Base-by-base conservation (phyloP, 1,284 basidiomycete species). In the Vanrija pseudolonga region DNA sequence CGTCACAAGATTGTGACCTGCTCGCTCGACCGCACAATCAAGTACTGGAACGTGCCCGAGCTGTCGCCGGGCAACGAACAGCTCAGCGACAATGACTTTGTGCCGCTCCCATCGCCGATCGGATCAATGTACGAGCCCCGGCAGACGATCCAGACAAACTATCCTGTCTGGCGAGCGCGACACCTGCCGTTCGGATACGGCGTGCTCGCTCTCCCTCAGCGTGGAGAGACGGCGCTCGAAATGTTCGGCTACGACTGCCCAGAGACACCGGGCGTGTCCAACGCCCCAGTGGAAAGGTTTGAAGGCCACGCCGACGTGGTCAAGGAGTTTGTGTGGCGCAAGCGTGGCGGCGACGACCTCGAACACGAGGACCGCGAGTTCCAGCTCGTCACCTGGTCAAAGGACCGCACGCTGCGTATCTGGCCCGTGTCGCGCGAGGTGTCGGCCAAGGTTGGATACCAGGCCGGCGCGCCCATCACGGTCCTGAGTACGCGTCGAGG, bases 261-360 rank as follows among this genome's bases (percentile, higher is more conserved):
- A 11, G 50, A 51, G 3, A 36, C 43, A 9, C 58, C 54, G 12
- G 32, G 32, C 12, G 14, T 32, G 32, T 12, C 9, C 32, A 55
- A 61, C 18, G 41, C 47, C 7, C 69, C 71, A 3, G 84, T 92
- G 8, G 84, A 88, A 55, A 79, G 81, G 3, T 97, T 96, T 62
- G 88, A 89, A 60, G 94, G 93, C 0, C 92, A 96, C 71, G 83
- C 84, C 0, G 93, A 96, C 66, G 89, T 93, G 5, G 95, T 98
- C 37, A 97, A 97, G 67, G 95, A 99, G 76, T 99, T 96, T 68
- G 93, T 99, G 2, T 98, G 96, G 93, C 80, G 96, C 55, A 84
- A 83, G 0, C 69, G 79, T 47, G 83, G 83, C 43, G 79, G 78
- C 0, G 64, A 75, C 12, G 76, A 81, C 70, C 51, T 63, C 11